phyloP scores from a whole-genome alignment of 1,284 basidiomycete genomes.

The Waitea zeae region DNA sequence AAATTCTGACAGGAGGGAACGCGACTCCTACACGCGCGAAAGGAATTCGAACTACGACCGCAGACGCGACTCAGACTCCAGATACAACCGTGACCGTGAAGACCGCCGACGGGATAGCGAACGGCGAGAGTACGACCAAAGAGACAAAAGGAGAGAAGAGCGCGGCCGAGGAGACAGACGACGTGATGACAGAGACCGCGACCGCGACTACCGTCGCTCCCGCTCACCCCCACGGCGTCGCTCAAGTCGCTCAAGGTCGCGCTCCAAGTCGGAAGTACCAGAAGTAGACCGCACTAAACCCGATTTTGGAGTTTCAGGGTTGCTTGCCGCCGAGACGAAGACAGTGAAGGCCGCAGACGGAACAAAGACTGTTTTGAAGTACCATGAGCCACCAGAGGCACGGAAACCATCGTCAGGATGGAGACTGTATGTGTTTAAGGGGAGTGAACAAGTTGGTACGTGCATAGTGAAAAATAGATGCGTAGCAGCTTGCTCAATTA shows the following conservation, averaged over 20 bases:
- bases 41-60: too few species aligned
- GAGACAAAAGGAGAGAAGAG: conserved; percentile 11
- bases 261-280: conserved; percentile 18
- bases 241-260: conserved; percentile 18
- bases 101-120: conserved; percentile 5
- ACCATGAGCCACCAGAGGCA: conserved; percentile 97
- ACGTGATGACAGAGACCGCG: conserved; percentile 7
- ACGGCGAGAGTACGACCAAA: conserved; percentile 1
- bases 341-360: conserved; percentile 60
- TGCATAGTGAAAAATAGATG: conserved; percentile 8
- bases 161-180: conserved; percentile 7
- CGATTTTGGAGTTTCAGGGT: conserved; percentile 77
- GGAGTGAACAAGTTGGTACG: conserved; percentile 80
- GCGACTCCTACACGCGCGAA: too few species aligned
- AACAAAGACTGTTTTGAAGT: conserved; percentile 83
- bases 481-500: neutral
- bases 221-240: conserved; percentile 25
- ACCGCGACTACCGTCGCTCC: conserved; percentile 5
- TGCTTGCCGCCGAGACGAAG: conserved; percentile 91
- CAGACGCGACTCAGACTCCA: too few species aligned
- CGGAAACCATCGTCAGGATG: conserved; percentile 80
- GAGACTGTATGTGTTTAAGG: conserved; percentile 97
- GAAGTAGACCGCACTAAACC: too few species aligned
- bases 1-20: too few species aligned
- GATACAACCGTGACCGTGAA: too few species aligned